Base-by-base conservation (phyloP, 2,329 filamentous ascomycete genomes). In the Apiospora kogelbergensis region DNA sequence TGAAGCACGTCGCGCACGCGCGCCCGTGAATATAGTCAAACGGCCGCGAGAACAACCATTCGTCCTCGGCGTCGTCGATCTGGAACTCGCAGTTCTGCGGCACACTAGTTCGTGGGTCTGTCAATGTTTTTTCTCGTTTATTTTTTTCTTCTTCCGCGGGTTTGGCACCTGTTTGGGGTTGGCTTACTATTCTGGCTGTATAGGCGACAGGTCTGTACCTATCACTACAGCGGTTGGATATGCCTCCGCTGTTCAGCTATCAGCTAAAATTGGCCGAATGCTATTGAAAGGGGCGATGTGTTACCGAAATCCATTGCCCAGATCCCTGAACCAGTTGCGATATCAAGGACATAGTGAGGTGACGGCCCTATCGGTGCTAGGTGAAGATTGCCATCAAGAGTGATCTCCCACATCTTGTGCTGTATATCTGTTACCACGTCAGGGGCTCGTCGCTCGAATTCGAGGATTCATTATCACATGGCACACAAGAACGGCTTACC, bases 1-100 rank as follows among this genome's bases (percentile, higher is more conserved):
- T 73, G 67, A 87, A 83, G 66, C 80, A 81, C 33, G 79, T 81
- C 3, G 78, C 79, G 77, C 86, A 80, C 37, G 83, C 78, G 11
- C 70, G 68, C n/a, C 65, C 46, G 30, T 71, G 68, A 17, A 71
- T 66, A 33, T 66, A 70, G 60, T 71, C 68, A 20, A 71, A 70
- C n/a, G 65, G 40, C 10, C 22, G 44, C 24, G 70, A 45, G 42
- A 69, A 71, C 11, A 45, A 1, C 70, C 68, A 70, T 42, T 68
- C 57, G 30, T 70, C 68, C 24, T 70, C 70, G 46, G 68, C 68
- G 40, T 71, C 70, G 24, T 67, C 60, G 10, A 70, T 71, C 26
- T 66, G 40, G 20, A 71, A 71, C 9, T 70, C 63, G 60, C 68
- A 68, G 48, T 71, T 71, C 6, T 41, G 60, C 1, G 70, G 70